phyloP scores from a whole-genome alignment of 1,284 basidiomycete genomes.

The Meripilus lineatus region DNA sequence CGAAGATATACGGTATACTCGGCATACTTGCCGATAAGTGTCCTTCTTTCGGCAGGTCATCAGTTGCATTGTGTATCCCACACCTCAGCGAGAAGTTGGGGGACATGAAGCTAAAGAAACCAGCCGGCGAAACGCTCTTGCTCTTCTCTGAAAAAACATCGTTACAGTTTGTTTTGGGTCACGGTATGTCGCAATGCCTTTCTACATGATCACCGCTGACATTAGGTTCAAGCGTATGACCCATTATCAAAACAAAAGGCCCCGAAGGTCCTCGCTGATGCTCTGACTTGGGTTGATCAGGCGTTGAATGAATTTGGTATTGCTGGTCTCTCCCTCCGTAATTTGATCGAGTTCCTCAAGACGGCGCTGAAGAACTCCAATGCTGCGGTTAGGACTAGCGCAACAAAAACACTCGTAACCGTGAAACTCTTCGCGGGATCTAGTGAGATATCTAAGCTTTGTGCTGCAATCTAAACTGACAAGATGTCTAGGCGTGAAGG shows the following conservation, averaged over 20 bases:
- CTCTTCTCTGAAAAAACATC: constrained; percentile 91
- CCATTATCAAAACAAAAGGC: constrained; percentile 93
- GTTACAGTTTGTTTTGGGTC: constrained; percentile 89
- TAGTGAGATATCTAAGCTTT: constrained; percentile 42
- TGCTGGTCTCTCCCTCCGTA: constrained; percentile 78
- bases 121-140: constrained; percentile 85
- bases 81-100: constrained; percentile 94
- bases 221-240: constrained; percentile 68
- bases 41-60: constrained; percentile 83
- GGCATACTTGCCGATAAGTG: constrained; percentile 71
- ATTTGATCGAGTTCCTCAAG: constrained; percentile 90
- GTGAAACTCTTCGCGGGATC: constrained; percentile 90
- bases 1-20: constrained; percentile 81
- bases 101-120: constrained; percentile 95
- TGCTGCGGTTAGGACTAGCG: constrained; percentile 88
- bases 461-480: neutral
- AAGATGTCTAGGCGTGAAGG: constrained; percentile 68
- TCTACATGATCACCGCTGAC: neutral
- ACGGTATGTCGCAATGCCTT: constrained; percentile 55
- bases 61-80: constrained; percentile 79
- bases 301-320: constrained; percentile 93
- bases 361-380: constrained; percentile 89
- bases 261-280: constrained; percentile 94
- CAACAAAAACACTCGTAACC: constrained; percentile 92
- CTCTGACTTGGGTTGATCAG: constrained; percentile 85